Base-by-base conservation (phyloP, 2,329 filamentous ascomycete species). In the Alternaria viburni region DNA sequence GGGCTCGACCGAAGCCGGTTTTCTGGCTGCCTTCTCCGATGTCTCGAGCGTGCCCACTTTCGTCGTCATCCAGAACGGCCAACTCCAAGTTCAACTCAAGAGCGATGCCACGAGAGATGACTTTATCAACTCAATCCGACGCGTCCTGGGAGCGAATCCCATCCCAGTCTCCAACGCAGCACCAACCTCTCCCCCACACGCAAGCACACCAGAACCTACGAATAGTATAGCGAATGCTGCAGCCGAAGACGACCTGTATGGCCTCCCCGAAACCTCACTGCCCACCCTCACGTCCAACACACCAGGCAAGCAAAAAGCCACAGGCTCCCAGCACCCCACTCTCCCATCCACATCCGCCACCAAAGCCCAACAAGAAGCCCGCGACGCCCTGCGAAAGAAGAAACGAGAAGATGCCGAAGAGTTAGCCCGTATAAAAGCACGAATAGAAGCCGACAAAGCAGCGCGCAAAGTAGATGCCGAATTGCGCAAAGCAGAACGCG, bases 1-100 rank as follows among this genome's bases (percentile, higher is more conserved):
- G 17, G 92, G 90, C 21, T 93, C 91, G 2, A 87, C 91, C 68
- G 93, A 97, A 82, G 93, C 93, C 10, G 89, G 87, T 6, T 96
- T 93, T 73, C 84, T 98, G 13, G 87, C 90, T 10, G 92, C 92
- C 49, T 92, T 97, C 73, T 96, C 93, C 72, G 92, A 93, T 0
- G 83, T 97, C n/a, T 86, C 88, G 1, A 88, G 88, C 69, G 88
- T 89, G n/a, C 94, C 95, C 0, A 91, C 91, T 2, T 81, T 97
- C 9, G 86, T 97, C 15, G 83, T 96, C 19, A 94, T 97, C 70
- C 88, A 90, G 87, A 91, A 93, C 79, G 93, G 91, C 9, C 87
- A 91, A 65, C 82, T 97, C 13, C 89, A 91, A 73, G 90, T 95
- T 77, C 93, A 94, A 76, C 85, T 97, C 10, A 84, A 88, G 41